Evolutionary conservation across 331 rosid genomes (phyloP), one percentile per base, ranked within the genome.

Genomic region (Acacia pycnantha): DNA sequence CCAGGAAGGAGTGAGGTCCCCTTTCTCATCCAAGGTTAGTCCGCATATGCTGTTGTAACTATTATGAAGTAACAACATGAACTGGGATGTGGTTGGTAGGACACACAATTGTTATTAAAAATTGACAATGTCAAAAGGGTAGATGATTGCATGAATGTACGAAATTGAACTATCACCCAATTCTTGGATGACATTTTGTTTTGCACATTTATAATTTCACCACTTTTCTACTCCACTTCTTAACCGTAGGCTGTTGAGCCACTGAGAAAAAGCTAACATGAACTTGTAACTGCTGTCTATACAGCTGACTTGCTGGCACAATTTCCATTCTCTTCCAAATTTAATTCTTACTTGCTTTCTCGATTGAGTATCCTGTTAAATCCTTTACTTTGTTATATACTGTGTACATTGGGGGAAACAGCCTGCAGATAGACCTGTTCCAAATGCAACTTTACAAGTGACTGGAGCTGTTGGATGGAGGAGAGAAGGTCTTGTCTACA

Each of bases 381-480:
- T 24, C 83, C 46, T 41, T 19, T 33, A 31, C 66, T 51, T 73
- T 15, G 62, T 50, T 18, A 16, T 50, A 50, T 70, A 48, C 72
- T 59, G 16, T 43, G 43, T 41, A 18, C 26, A 77, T 10, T 65
- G 68, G 10, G 69, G 26, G 70, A 27, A 84, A 88, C 81, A 96
- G 99, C 89, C 97, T 61, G 6, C 93, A 56, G 99, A 96, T 82
- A 92, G 87, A 85, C 91, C 97, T 84, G 97, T 96, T 76, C 99
- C 99, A 16, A 96, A 96, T 86, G 99, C 99, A 11, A 96, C 99
- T 53, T 90, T 96, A 83, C 99, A 96, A 96, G 99, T 96, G 78
- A 96, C 99, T 0, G 99, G 99, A 40, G 98, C 99, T 81, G 99
- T 96, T 88, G 99, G 99, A 85, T 96, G 99, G 99, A 90, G 99